Evolutionary conservation across 768 basidiomycete species (phyloP), one percentile per base, ranked within the genome.

Genomic region (Mycena chlorophos): DNA sequence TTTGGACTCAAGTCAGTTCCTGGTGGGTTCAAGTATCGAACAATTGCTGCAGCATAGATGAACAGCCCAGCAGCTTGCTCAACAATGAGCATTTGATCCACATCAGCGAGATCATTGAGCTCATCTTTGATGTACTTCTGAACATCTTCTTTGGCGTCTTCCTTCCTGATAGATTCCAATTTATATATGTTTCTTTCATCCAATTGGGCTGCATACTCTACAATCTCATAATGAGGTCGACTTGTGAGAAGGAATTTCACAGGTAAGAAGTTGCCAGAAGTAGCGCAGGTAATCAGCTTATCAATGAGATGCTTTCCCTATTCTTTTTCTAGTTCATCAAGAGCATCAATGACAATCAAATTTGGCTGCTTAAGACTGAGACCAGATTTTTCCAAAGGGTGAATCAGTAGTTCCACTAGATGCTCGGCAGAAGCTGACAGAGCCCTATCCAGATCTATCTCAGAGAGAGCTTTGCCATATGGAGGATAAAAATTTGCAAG

Each of bases 311-410:
- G 19, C 12, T 42, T 30, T 13, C 42, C 45, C 22, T 34, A 26
- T 34, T 65, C 63, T 30, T 65, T 62, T 28, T 54, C 47, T 10
- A 58, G 54, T 42, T 65, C 62, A 43, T 65, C 62, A 22, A 71
- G 52, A 34, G 69, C 69, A 29, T 71, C 69, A 14, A 71, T 58
- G 10, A 66, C 52, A 34, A 68, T 62, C 5, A 66, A 46, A n/a
- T 63, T 12, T 42, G 40, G 31, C 26, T 42, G 25, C 28, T 22
- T 4, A 4, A 10, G 62, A 4, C 64, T 53, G 16, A 58, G 48
- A 49, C 51, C 49, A 4, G 63, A 31, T 14, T 43, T 42, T 12
- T 56, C 42, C 19, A 49, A 54, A 22, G 34, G 39, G 1, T 39
- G 29, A 38, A 26, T 22, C 29, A 42, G 45, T 5, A 48, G 20